Percentiles rank a stretch among this genome's conserved stretches.
phyloP scores from a whole-genome alignment of 2,329 filamentous ascomycete species.

The Neurospora sp. region DNA sequence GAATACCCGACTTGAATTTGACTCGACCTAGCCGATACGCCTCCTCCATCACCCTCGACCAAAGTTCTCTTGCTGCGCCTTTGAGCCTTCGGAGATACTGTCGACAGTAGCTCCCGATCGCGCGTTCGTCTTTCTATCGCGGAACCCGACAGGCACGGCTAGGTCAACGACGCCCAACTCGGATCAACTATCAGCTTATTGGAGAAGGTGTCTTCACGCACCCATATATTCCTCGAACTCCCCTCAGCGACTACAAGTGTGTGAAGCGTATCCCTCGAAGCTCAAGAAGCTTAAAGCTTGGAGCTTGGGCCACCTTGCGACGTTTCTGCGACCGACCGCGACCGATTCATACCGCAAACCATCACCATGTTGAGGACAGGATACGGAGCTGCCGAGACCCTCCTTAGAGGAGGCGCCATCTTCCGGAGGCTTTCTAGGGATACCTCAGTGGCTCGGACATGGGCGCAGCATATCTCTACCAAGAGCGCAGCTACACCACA shows the following conservation, averaged over 20 bases:
- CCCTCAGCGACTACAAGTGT: background rate
- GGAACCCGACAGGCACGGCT: background rate
- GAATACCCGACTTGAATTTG: background rate
- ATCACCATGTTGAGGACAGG: slow-evolving; percentile 13
- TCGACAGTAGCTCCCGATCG: background rate
- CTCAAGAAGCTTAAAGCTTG: background rate
- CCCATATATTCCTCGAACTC: background rate
- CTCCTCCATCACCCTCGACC: background rate
- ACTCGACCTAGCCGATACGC: background rate
- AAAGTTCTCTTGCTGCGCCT: background rate
- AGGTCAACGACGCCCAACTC: background rate
- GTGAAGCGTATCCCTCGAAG: background rate
- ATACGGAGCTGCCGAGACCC: slow-evolving; percentile 11
- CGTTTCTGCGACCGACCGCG: background rate
- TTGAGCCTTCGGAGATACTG: background rate
- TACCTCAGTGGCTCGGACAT: slow-evolving; percentile 1
- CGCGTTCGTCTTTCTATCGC: background rate
- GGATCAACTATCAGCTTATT: background rate
- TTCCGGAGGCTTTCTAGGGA: slow-evolving; percentile 2
- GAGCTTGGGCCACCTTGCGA: background rate
- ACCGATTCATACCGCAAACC: background rate
- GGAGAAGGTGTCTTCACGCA: background rate
- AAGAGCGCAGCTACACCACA: slow-evolving; percentile 2
- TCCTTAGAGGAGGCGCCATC: slow-evolving; percentile 6
- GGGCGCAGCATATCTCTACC: slow-evolving; percentile 2